Conservation (phyloP, 2,329 filamentous ascomycete species). For the Beauveria bassiana region DNA sequence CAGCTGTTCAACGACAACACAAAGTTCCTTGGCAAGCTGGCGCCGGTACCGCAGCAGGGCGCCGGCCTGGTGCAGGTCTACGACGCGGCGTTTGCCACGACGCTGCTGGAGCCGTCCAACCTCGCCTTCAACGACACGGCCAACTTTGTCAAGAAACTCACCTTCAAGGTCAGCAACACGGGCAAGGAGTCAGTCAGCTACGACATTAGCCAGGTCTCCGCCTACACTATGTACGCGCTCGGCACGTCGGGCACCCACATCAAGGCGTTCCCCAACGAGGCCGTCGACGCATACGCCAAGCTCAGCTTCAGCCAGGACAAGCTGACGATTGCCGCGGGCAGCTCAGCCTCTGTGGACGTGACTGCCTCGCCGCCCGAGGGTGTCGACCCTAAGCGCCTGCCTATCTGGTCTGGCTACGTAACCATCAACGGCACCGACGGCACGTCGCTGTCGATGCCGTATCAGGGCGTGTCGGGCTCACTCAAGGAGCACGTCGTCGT, state of each 20-base stretch:
- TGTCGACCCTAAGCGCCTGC: constrained; percentile 24
- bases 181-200: constrained; percentile 42
- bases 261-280: constrained; percentile 37
- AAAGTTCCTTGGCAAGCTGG: constrained; percentile 30
- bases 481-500: constrained; percentile 28
- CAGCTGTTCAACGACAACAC: constrained; percentile 39
- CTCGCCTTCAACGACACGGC: constrained; percentile 59
- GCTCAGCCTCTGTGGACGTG: constrained; percentile 40
- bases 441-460: constrained; percentile 30
- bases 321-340: constrained; percentile 34
- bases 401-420: constrained; percentile 37
- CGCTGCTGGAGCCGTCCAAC: constrained; percentile 46
- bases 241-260: constrained; percentile 27
- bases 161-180: constrained; percentile 50
- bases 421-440: constrained; percentile 30
- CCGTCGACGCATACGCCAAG: constrained; percentile 32
- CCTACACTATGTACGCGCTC: constrained; percentile 46
- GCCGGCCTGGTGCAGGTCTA: constrained; percentile 52
- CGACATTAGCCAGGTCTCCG: constrained; percentile 40
- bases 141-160: constrained; percentile 39
- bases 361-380: constrained; percentile 32
- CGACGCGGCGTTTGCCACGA: constrained; percentile 47
- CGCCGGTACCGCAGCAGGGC: constrained; percentile 54
- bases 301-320: constrained; percentile 34
- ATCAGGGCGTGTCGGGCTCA: constrained; percentile 28